Evolutionary conservation across 139 green algal genomes (phyloP).

Genomic region (Chlamydomonas applanata): DNA sequence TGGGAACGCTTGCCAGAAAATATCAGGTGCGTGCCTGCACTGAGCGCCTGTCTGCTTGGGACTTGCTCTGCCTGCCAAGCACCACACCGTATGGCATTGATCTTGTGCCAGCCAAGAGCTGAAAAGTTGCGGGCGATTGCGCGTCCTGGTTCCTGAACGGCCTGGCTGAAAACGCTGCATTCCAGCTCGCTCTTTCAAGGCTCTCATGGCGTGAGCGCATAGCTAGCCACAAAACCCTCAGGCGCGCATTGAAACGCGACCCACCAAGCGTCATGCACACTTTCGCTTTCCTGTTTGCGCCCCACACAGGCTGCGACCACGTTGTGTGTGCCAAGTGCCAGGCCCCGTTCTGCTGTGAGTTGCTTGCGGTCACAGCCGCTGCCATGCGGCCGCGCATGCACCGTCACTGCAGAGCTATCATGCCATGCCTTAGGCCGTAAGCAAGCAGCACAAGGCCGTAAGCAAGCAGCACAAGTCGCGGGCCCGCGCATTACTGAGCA

Average conservation of each 20-base stretch:
- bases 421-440: neutral
- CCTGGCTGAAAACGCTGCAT: too few relatives aligned
- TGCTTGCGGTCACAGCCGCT: neutral
- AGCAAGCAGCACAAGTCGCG: neutral
- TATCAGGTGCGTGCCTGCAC: neutral
- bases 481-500: neutral
- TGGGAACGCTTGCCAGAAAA: neutral
- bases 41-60: too few relatives aligned
- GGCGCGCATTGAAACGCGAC: too few relatives aligned
- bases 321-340: constrained; percentile 7
- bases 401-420: neutral
- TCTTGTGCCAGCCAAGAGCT: too few relatives aligned
- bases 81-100: too few relatives aligned
- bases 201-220: too few relatives aligned
- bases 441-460: too few relatives aligned
- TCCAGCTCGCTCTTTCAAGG: too few relatives aligned
- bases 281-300: neutral
- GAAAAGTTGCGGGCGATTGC: too few relatives aligned
- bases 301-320: constrained; percentile 10
- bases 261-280: neutral
- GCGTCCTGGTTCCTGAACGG: too few relatives aligned
- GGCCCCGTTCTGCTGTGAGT: constrained; percentile 12
- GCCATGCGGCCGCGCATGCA: neutral
- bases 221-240: too few relatives aligned
- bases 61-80: too few relatives aligned